Evolutionary conservation across 768 basidiomycete genomes (phyloP), one percentile per base, ranked within the genome.

Genomic region (Kwoniella shandongensis): DNA sequence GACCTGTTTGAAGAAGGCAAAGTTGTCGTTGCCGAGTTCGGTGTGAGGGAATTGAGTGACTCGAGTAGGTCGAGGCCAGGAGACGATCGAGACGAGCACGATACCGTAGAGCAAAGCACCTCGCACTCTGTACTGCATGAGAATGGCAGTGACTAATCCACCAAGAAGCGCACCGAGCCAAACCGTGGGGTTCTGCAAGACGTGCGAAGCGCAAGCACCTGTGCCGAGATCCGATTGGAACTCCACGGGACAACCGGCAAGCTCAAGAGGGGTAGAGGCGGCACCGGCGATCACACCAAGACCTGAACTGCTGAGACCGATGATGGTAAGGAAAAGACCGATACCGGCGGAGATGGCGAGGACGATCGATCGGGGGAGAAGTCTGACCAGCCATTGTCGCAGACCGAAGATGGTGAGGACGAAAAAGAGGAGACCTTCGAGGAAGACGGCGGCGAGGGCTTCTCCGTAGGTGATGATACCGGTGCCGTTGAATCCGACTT

Each of bases 161-260:
- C 90, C 90, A 5, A 85, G 78, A 74, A 89, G 88, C 54, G 91
- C 83, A 32, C 90, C 90, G n/a, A 91, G 77, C 90, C 90, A 92
- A 79, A 88, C 85, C 10, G 86, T 88, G 1, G 89, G 88, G 61
- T 78, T 85, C 36, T 82, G 85, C 25, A 92, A 78, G 3, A 88
- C 85, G 38, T 82, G 83, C 13, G 79, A 72, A 2, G 77, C 78
- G 63, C 90, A 92, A 77, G 70, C 66, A 22, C 47, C 57, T 4
- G 57, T 70, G 4, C 36, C 42, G 6, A 15, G 18, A 46, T 57
- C 47, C 46, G 22, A 72, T 32, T 32, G 32, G 38, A 72, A 81
- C 79, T 85, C 79, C 12, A 85, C 65, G 12, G 74, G 77, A 73
- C 89, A 92, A 46, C 89, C 89, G 20, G 87, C 89, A 13, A 91